Conservation (phyloP, 345 rosid species). For the Rhodamnia argentea region DNA sequence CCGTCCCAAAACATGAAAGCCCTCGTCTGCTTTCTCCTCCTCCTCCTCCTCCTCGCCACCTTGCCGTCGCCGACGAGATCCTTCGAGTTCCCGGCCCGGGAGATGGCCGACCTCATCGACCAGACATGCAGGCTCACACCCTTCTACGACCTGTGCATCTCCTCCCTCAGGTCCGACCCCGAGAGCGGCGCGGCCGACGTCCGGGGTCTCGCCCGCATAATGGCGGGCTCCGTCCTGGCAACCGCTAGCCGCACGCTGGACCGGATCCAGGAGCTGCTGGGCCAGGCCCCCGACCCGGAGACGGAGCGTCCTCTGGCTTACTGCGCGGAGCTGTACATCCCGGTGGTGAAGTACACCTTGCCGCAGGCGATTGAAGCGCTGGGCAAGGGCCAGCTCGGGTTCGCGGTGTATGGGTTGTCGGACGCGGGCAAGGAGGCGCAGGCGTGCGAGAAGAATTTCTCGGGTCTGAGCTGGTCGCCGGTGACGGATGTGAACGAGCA, state of each 20-base stretch:
- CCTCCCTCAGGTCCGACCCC: slow-evolving; percentile 4
- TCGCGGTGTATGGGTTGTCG: slow-evolving; percentile 5
- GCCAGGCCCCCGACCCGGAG: slow-evolving; percentile 9
- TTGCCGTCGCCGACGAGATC: neutral
- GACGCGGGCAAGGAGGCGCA: slow-evolving; percentile 20
- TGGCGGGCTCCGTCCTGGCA: slow-evolving; percentile 1
- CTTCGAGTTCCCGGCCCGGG: neutral
- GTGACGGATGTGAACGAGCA: slow-evolving; percentile 12
- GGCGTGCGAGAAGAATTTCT: slow-evolving; percentile 10
- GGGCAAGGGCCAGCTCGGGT: slow-evolving; percentile 17
- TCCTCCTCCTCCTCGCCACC: neutral
- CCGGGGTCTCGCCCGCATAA: slow-evolving; percentile 2
- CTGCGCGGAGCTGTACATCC: slow-evolving; percentile 18
- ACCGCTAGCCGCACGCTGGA: slow-evolving; percentile 5
- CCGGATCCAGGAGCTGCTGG: slow-evolving; percentile 15
- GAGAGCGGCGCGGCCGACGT: neutral
- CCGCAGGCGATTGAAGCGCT: slow-evolving; percentile 16
- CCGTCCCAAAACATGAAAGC: neutral
- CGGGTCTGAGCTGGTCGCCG: neutral
- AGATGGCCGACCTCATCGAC: neutral
- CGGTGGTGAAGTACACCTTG: slow-evolving; percentile 18
- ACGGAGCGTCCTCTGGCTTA: slow-evolving; percentile 12
- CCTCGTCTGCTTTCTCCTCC: neutral
- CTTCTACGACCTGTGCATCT: slow-evolving; percentile 12
- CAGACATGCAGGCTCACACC: slow-evolving; percentile 15